Conservation (phyloP, 371 early-diverging fungal genomes). For the Gilbertella persicaria region DNA sequence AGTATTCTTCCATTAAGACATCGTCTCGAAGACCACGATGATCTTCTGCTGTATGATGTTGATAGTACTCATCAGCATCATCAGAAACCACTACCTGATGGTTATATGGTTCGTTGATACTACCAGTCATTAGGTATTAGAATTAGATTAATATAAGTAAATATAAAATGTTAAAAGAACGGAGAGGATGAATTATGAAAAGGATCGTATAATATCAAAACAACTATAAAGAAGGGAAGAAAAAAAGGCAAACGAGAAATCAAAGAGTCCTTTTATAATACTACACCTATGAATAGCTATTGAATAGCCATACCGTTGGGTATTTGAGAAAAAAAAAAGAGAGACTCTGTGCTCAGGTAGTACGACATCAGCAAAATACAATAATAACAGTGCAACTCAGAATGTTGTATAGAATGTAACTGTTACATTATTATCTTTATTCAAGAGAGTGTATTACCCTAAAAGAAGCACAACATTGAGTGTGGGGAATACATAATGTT, state of each 20-base stretch:
- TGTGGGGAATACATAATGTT: background rate
- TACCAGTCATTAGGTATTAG: conserved; percentile 4
- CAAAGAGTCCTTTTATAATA: background rate
- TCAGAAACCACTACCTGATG: conserved; percentile 13
- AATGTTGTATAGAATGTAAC: background rate
- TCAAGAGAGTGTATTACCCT: background rate
- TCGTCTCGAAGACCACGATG: conserved; percentile 12
- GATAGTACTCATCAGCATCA: conserved; percentile 8
- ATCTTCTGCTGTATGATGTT: background rate
- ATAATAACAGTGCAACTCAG: background rate
- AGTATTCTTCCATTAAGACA: conserved; percentile 44
- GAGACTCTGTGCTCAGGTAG: background rate
- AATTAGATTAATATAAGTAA: background rate
- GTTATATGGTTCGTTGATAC: conserved; percentile 12
- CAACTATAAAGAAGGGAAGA: background rate
- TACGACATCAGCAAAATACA: background rate
- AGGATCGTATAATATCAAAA: background rate
- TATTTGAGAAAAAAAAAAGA: background rate
- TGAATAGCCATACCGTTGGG: background rate
- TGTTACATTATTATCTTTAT: background rate
- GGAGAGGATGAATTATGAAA: conserved; percentile 1
- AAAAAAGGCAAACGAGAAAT: background rate
- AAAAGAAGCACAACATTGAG: background rate
- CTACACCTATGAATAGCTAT: background rate
- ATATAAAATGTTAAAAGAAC: conserved; percentile 3